Percentiles rank a stretch among this genome's conserved stretches.
Conservation (phyloP, 2,329 filamentous ascomycete species). For the Penicillium concentricum region DNA sequence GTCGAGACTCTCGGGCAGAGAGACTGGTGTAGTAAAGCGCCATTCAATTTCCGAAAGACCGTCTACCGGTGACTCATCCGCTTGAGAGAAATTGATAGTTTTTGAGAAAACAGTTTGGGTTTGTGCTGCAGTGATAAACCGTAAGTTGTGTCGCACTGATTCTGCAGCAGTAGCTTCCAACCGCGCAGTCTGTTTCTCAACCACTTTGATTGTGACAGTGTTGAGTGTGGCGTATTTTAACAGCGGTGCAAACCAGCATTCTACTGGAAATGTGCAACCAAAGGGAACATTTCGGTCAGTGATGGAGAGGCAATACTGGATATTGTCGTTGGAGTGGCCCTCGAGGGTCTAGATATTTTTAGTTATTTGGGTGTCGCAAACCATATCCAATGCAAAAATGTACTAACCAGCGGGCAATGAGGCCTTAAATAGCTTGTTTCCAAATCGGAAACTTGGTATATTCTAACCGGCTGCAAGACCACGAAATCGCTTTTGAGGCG, state of each 20-base stretch:
- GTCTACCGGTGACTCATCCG: neutral
- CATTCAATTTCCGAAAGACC: conserved; percentile 2
- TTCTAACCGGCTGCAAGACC: conserved; percentile 15
- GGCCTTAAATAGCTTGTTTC: neutral
- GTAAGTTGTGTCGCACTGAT: conserved; percentile 10
- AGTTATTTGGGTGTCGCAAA: neutral
- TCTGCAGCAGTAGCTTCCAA: conserved; percentile 19
- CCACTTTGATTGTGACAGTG: conserved; percentile 8
- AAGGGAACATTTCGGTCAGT: conserved; percentile 18
- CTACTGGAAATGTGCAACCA: conserved; percentile 19
- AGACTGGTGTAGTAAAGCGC: neutral
- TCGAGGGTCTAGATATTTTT: conserved; percentile 10
- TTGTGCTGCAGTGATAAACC: conserved; percentile 11
- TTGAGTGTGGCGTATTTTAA: conserved; percentile 9
- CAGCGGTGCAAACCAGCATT: conserved; percentile 19
- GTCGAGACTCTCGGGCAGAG: neutral
- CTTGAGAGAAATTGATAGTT: neutral
- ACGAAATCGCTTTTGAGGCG: conserved; percentile 13
- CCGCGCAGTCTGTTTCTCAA: conserved; percentile 18
- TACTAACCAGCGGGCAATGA: conserved; percentile 4
- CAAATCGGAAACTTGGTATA: conserved; percentile 11
- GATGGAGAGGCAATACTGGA: conserved; percentile 21
- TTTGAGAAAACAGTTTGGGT: conserved; percentile 8
- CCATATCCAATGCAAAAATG: neutral
- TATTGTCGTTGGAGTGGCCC: conserved; percentile 5